Conservation (phyloP, 1,284 basidiomycete genomes). For the Trichosporon ovoides region DNA sequence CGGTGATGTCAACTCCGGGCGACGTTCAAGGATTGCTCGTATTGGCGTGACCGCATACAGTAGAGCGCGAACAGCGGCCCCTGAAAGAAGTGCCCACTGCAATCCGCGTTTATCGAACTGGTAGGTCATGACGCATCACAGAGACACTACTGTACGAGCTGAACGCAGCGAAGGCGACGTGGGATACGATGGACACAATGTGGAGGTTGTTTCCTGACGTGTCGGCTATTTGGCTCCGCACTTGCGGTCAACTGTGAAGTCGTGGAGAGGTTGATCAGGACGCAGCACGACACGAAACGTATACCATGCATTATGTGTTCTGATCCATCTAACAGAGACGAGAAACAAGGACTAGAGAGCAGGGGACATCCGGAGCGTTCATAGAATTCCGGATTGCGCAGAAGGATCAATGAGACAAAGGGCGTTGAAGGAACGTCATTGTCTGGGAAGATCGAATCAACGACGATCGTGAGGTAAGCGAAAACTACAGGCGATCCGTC, state of each 20-base stretch:
- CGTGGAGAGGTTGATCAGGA: background rate
- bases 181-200: background rate
- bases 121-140: background rate
- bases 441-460: background rate
- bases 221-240: background rate
- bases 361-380: background rate
- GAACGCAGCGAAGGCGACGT: no score
- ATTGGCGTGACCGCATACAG: constrained; percentile 24
- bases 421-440: background rate
- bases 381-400: background rate
- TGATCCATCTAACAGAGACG: background rate
- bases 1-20: constrained; percentile 73
- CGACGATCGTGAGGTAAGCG: background rate
- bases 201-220: background rate
- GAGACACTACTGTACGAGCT: background rate
- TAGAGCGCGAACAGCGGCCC: constrained; percentile 31
- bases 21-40: constrained; percentile 39
- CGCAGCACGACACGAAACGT: background rate
- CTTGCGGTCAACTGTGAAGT: background rate
- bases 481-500: background rate
- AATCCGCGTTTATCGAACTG: background rate
- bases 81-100: constrained; percentile 1
- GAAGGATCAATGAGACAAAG: background rate
- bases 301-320: constrained; percentile 4
- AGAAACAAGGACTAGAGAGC: background rate